Evolutionary conservation across 2,329 filamentous ascomycete species (phyloP).

Genomic region (Ophiostoma himal-ulmi): DNA sequence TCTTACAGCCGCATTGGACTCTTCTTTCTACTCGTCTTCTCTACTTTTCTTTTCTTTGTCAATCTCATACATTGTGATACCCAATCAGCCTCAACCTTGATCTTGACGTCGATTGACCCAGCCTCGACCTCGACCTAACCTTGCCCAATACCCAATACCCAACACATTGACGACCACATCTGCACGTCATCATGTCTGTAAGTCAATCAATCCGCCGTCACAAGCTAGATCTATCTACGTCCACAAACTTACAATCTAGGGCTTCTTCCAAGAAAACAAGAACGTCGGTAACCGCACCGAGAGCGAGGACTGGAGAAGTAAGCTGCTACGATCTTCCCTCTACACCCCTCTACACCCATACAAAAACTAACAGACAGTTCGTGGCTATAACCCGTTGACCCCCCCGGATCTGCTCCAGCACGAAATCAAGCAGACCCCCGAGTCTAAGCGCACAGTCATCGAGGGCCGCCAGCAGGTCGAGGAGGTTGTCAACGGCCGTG

Average conservation of each 20-base stretch:
- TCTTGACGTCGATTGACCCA: not conserved
- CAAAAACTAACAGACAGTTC: slow-evolving; percentile 47
- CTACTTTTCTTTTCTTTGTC: not conserved
- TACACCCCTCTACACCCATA: not conserved
- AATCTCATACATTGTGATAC: not conserved
- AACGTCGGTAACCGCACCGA: slow-evolving; percentile 68
- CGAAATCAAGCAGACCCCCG: slow-evolving; percentile 64
- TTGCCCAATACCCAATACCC: not conserved
- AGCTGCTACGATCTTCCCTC: slow-evolving; percentile 28
- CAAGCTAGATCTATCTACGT: not conserved
- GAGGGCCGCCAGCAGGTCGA: slow-evolving; percentile 54
- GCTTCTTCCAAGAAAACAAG: slow-evolving; percentile 71
- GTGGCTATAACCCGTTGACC: slow-evolving; percentile 88
- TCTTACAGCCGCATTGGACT: not conserved
- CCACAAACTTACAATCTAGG: slow-evolving; percentile 33
- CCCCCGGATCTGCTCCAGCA: slow-evolving; percentile 91
- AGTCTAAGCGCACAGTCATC: slow-evolving; percentile 56
- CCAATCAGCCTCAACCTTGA: not conserved
- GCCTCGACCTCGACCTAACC: not conserved
- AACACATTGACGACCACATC: not conserved
- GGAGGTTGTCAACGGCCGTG: slow-evolving; percentile 55
- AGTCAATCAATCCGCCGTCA: not conserved
- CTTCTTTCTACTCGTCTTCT: not conserved
- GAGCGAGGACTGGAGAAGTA: slow-evolving; percentile 80
- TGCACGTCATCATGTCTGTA: slow-evolving; percentile 12